phyloP scores from a whole-genome alignment of 2,329 filamentous ascomycete genomes.

The Microsporum ferrugineum region DNA sequence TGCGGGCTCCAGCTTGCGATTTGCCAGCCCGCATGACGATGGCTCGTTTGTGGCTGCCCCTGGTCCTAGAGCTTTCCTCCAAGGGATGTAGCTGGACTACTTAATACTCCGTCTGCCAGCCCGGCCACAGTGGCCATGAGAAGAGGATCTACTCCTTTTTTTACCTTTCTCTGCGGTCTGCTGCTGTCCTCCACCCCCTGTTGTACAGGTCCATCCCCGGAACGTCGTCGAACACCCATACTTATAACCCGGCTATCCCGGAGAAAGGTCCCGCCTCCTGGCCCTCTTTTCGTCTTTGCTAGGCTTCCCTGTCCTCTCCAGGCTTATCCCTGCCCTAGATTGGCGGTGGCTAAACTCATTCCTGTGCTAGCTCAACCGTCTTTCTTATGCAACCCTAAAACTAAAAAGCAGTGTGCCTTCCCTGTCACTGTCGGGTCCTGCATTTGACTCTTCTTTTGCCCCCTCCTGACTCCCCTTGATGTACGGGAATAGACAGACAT shows the following conservation, averaged over 20 bases:
- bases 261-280: neutral
- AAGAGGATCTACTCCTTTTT: neutral
- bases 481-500: neutral
- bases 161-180: neutral
- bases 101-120: neutral
- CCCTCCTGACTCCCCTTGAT: neutral
- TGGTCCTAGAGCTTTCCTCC: neutral
- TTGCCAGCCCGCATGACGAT: neutral
- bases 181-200: neutral
- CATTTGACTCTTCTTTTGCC: slow-evolving; percentile 1
- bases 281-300: neutral
- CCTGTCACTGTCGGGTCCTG: slow-evolving; percentile 4
- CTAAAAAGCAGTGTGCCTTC: neutral
- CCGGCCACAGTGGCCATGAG: neutral
- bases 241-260: neutral
- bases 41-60: slow-evolving; percentile 1
- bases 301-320: neutral
- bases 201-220: slow-evolving; percentile 2
- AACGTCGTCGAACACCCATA: neutral
- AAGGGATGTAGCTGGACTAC: neutral
- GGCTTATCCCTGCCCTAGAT: slow-evolving; percentile 2
- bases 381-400: slow-evolving; percentile 5
- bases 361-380: slow-evolving; percentile 3
- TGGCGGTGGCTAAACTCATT: slow-evolving; percentile 1
- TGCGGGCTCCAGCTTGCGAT: neutral